phyloP scores from a whole-genome alignment of 129 eudicot species.

The Daucus carota region DNA sequence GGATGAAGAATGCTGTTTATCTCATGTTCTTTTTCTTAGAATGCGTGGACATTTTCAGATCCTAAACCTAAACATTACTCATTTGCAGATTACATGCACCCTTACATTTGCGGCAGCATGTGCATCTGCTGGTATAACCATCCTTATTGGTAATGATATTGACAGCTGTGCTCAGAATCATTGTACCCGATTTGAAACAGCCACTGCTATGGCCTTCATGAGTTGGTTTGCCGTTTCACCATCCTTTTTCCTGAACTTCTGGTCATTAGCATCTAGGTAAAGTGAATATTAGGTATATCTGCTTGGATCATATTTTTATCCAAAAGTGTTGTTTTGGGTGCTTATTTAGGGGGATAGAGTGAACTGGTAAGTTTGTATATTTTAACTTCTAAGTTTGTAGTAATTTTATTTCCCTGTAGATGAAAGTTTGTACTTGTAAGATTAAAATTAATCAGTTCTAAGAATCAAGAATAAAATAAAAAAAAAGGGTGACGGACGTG shows the following conservation, averaged over 20 bases:
- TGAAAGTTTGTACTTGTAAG: too few species aligned
- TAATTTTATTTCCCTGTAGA: too few species aligned
- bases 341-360: background rate
- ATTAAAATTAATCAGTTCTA: too few species aligned
- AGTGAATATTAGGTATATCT: background rate
- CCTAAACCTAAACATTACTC: background rate
- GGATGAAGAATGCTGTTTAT: background rate
- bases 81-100: slow-evolving; percentile 54
- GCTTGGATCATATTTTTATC: background rate
- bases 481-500: too few species aligned
- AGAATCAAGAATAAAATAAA: too few species aligned
- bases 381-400: too few species aligned
- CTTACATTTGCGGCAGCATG: slow-evolving; percentile 85
- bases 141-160: slow-evolving; percentile 39
- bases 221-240: slow-evolving; percentile 44
- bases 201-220: slow-evolving; percentile 46
- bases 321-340: background rate
- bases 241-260: slow-evolving; percentile 44
- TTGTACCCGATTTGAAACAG: slow-evolving; percentile 38
- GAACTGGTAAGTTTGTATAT: background rate
- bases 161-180: slow-evolving; percentile 34
- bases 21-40: background rate
- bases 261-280: slow-evolving; percentile 44
- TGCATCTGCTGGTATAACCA: slow-evolving; percentile 79
- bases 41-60: background rate